These are phyloP conservation scores for Rhynchospora tenuis DNA, from an alignment of 176 grass and related monocot genomes.

Conservation along the genomic window DNA sequence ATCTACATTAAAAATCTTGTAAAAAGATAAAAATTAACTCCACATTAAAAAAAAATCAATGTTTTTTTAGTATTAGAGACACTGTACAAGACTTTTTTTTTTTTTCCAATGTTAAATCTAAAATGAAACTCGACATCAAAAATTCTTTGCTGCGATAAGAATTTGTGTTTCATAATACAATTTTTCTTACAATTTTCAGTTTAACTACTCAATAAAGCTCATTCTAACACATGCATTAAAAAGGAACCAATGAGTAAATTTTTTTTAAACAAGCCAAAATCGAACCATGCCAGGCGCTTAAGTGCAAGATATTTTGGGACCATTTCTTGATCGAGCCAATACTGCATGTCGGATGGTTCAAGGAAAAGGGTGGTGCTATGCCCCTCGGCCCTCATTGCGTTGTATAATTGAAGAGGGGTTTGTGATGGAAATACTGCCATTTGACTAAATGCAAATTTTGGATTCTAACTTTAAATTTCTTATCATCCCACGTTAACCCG, in stretches of 20 bases:
- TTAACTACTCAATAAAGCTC: not conserved
- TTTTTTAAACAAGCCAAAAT: not conserved
- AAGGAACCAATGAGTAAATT: not conserved
- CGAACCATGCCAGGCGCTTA: not conserved
- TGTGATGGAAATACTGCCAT: not conserved
- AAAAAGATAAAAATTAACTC: too few relatives aligned
- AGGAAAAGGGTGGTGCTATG: not conserved
- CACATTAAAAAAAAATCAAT: too few relatives aligned
- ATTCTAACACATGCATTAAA: not conserved
- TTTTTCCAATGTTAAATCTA: too few relatives aligned
- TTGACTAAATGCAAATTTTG: conserved; percentile 18
- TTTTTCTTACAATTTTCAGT: not conserved
- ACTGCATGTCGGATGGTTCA: conserved; percentile 14
- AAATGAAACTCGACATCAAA: too few relatives aligned
- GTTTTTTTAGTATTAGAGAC: too few relatives aligned
- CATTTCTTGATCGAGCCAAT: not conserved
- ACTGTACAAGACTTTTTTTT: too few relatives aligned
- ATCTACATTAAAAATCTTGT: too few relatives aligned
- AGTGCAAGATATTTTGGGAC: conserved; percentile 1
- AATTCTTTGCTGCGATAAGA: too few relatives aligned
- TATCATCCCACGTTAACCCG: conserved; percentile 7
- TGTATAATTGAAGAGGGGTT: conserved; percentile 9
- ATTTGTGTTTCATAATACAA: too few relatives aligned
- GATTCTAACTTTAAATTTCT: not conserved
- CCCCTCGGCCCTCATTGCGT: not conserved